phyloP scores from a whole-genome alignment of 2,329 filamentous ascomycete species.

The Rhinocladiella similis region DNA sequence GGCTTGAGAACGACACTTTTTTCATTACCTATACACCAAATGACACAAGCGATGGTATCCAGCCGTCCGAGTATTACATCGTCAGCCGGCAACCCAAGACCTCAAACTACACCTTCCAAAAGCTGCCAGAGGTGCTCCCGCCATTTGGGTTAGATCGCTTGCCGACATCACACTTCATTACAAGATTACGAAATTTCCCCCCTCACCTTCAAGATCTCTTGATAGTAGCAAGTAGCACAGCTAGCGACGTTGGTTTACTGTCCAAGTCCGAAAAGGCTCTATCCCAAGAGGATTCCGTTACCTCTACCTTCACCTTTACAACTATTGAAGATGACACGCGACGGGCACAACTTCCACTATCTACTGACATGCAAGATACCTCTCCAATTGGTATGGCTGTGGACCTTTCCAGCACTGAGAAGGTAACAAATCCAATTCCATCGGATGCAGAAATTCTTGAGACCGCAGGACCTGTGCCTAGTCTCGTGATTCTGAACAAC shows the following conservation, averaged over 20 bases:
- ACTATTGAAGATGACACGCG: slow-evolving; percentile 71
- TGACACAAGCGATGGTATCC: slow-evolving; percentile 45
- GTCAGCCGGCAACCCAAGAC: slow-evolving; percentile 66
- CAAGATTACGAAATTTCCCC: slow-evolving; percentile 75
- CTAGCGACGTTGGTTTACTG: slow-evolving; percentile 75
- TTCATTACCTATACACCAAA: slow-evolving; percentile 73
- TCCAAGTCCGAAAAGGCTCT: slow-evolving; percentile 71
- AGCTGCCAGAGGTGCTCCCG: slow-evolving; percentile 71
- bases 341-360: slow-evolving; percentile 74
- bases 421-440: slow-evolving; percentile 74
- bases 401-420: slow-evolving; percentile 81
- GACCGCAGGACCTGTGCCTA: slow-evolving; percentile 78
- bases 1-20: slow-evolving; percentile 87
- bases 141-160: slow-evolving; percentile 66
- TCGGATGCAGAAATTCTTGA: slow-evolving; percentile 75
- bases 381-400: slow-evolving; percentile 75
- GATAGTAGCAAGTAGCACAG: slow-evolving; percentile 77
- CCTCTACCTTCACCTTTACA: slow-evolving; percentile 71
- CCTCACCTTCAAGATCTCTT: slow-evolving; percentile 79
- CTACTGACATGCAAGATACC: slow-evolving; percentile 66
- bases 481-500: slow-evolving; percentile 81
- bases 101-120: slow-evolving; percentile 68
- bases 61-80: slow-evolving; percentile 73
- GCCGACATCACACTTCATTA: slow-evolving; percentile 74
- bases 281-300: slow-evolving; percentile 60